Evolutionary conservation across 176 grass and related monocot species (phyloP).

Genomic region (Saccharum officinarum): DNA sequence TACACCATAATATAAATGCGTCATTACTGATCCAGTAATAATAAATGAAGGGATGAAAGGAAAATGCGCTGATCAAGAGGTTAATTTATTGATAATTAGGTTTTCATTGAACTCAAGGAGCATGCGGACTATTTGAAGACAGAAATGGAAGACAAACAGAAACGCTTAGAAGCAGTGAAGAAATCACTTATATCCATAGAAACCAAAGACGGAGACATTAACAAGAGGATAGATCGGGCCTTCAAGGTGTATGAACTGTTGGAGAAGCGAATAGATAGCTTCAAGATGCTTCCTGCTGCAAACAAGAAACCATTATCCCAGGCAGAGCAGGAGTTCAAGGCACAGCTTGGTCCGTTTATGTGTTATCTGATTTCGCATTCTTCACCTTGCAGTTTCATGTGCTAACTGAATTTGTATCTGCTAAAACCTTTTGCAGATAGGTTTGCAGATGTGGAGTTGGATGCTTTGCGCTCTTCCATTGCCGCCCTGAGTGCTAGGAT

Average conservation of each 20-base stretch:
- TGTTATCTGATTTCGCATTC: conserved; percentile 5
- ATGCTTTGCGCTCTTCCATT: conserved; percentile 73
- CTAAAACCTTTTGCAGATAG: conserved; percentile 60
- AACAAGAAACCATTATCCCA: conserved; percentile 92
- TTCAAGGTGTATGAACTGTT: conserved; percentile 67
- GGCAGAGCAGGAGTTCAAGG: conserved; percentile 89
- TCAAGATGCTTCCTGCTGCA: conserved; percentile 77
- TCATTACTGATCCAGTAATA: not conserved
- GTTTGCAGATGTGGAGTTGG: conserved; percentile 75
- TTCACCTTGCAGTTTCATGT: not conserved
- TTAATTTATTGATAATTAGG: conserved; percentile 56
- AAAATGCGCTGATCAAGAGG: not conserved
- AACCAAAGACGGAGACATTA: conserved; percentile 63
- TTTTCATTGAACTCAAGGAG: conserved; percentile 91
- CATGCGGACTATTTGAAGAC: conserved; percentile 63
- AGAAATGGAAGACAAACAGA: conserved; percentile 79
- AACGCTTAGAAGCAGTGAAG: conserved; percentile 61
- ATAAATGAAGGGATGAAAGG: not conserved
- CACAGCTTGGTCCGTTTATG: conserved; percentile 64
- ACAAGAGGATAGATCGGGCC: conserved; percentile 52
- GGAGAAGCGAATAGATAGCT: conserved; percentile 77
- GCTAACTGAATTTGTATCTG: conserved; percentile 6
- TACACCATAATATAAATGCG: not conserved
- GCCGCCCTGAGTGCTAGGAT: conserved; percentile 68
- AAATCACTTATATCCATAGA: conserved; percentile 66